These are phyloP conservation scores for Sporothrix globosa DNA, from an alignment of 2,329 filamentous ascomycete species.

Conservation along the genomic window DNA sequence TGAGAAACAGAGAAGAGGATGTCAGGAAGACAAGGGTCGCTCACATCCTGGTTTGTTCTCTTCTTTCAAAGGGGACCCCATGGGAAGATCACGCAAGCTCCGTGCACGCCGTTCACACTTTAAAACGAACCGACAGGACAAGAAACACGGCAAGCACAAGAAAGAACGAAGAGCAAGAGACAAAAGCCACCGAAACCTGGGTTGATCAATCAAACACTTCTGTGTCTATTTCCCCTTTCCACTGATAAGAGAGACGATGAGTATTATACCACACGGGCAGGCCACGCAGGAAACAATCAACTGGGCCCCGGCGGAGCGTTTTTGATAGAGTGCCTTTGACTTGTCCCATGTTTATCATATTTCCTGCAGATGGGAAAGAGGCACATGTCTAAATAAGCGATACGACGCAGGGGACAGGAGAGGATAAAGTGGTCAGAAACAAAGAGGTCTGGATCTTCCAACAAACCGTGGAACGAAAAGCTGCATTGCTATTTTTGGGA, in stretches of 20 bases:
- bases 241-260: background rate
- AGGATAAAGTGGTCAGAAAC: background rate
- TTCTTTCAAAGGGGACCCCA: background rate
- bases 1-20: background rate
- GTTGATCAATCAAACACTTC: conserved; percentile 15
- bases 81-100: conserved; percentile 17
- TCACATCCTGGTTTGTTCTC: conserved; percentile 6
- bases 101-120: background rate
- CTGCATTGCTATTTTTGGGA: conserved; percentile 2
- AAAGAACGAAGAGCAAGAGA: background rate
- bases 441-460: background rate
- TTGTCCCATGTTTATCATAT: background rate
- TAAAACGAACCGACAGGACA: conserved; percentile 18
- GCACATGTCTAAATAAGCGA: background rate
- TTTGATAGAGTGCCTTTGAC: conserved; percentile 21
- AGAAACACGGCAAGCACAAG: conserved; percentile 2
- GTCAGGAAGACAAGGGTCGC: background rate
- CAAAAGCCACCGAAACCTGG: conserved; percentile 5
- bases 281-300: background rate
- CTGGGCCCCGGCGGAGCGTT: background rate
- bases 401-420: background rate
- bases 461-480: conserved; percentile 6
- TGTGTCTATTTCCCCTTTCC: background rate
- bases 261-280: background rate
- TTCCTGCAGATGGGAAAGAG: background rate